Percentiles rank a stretch among this genome's conserved stretches.
Evolutionary conservation across 2,329 filamentous ascomycete species (phyloP).

Genomic region (Anisogramma anomala): DNA sequence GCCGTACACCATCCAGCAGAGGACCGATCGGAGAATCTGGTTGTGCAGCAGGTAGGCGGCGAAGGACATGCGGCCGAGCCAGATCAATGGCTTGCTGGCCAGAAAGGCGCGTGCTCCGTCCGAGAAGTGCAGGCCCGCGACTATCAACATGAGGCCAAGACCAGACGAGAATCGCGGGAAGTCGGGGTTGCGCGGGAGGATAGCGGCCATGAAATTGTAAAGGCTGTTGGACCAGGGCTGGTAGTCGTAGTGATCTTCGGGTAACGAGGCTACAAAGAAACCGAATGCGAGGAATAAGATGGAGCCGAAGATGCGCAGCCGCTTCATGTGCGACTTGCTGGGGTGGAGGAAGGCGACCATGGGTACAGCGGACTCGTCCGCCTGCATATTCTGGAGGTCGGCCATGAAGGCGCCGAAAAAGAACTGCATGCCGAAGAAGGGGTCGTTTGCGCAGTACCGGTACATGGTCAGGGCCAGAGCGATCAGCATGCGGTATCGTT

Average conservation of each 20-base stretch:
- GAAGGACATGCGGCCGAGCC: slow-evolving; percentile 14
- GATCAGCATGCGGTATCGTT: slow-evolving; percentile 13
- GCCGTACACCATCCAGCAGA: slow-evolving; percentile 15
- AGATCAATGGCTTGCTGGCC: slow-evolving; percentile 13
- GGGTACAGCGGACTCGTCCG: slow-evolving; percentile 6
- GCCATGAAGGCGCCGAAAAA: slow-evolving; percentile 15
- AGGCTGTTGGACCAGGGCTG: slow-evolving; percentile 14
- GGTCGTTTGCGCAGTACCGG: slow-evolving; percentile 14
- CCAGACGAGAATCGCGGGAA: slow-evolving; percentile 14
- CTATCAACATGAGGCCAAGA: slow-evolving; percentile 13
- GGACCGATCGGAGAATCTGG: slow-evolving; percentile 14
- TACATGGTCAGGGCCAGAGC: slow-evolving; percentile 11
- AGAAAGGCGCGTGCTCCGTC: slow-evolving; percentile 9
- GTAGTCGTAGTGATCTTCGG: slow-evolving; percentile 12
- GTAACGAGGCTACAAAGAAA: slow-evolving; percentile 12
- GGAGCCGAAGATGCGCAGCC: slow-evolving; percentile 12
- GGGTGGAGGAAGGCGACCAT: slow-evolving; percentile 9
- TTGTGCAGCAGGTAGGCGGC: slow-evolving; percentile 15
- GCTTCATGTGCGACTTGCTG: slow-evolving; percentile 10
- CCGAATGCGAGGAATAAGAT: slow-evolving; percentile 11
- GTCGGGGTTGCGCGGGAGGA: slow-evolving; percentile 12
- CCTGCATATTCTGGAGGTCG: slow-evolving; percentile 10
- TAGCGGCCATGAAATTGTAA: slow-evolving; percentile 9
- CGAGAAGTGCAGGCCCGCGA: slow-evolving; percentile 14
- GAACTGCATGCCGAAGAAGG: slow-evolving; percentile 16